These are phyloP conservation scores for Phytopythium sindhum DNA, from an alignment of 352 stramenopile species.

Conservation along the genomic window DNA sequence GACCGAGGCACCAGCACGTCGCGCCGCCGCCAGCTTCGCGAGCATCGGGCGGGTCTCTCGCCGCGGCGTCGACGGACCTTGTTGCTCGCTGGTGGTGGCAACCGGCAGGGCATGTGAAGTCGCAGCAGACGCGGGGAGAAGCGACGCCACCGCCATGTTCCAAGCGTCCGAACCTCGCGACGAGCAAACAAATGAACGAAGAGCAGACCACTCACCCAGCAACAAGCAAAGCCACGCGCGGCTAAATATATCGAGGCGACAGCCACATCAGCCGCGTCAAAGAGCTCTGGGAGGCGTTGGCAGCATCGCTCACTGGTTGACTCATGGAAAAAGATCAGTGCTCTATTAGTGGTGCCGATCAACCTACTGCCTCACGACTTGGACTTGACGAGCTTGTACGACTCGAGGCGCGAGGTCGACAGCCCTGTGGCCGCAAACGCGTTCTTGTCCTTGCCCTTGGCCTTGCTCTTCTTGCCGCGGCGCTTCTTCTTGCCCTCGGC, in stretches of 20 bases:
- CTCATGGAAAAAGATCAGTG: neutral
- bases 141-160: neutral
- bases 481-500: conserved; percentile 44
- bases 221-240: neutral
- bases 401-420: conserved; percentile 74
- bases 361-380: conserved; percentile 39
- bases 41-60: conserved; percentile 1
- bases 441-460: conserved; percentile 32
- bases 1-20: neutral
- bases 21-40: conserved; percentile 1
- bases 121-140: neutral
- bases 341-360: conserved; percentile 1
- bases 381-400: conserved; percentile 76
- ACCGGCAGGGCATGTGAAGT: neutral
- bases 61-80: neutral
- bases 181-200: neutral
- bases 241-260: conserved; percentile 1
- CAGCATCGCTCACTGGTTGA: too few species aligned
- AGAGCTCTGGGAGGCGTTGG: too few species aligned
- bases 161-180: neutral
- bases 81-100: neutral
- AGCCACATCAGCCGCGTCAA: neutral
- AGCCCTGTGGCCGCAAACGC: conserved; percentile 48
- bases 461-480: conserved; percentile 57
- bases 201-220: neutral